Percentiles rank a stretch among this genome's conserved stretches.
Evolutionary conservation across 1,139 yeast species (phyloP).

Genomic region (Yamadazyma oceani): DNA sequence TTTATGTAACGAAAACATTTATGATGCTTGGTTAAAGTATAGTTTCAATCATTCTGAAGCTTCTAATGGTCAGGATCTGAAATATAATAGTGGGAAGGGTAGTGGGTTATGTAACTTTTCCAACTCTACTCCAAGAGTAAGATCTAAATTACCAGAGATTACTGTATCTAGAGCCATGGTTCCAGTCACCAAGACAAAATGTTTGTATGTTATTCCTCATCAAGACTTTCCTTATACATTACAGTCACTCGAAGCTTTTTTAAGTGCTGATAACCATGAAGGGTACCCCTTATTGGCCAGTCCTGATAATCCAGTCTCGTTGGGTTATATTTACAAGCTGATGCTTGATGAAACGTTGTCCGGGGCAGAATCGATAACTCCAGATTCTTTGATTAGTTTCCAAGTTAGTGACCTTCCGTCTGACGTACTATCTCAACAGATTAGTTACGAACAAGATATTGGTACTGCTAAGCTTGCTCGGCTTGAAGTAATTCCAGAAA

Average conservation of each 20-base stretch:
- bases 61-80: background rate
- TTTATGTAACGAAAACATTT: conserved; percentile 46
- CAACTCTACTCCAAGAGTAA: conserved; percentile 29
- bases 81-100: conserved; percentile 39
- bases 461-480: conserved; percentile 11
- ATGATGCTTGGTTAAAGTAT: conserved; percentile 43
- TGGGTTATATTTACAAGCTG: conserved; percentile 40
- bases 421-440: conserved; percentile 25
- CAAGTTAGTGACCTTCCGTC: conserved; percentile 22
- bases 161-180: conserved; percentile 33
- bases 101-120: conserved; percentile 40
- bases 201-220: conserved; percentile 29
- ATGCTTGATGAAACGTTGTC: conserved; percentile 21
- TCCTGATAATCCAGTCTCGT: conserved; percentile 24
- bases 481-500: conserved; percentile 21
- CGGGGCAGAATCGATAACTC: conserved; percentile 9
- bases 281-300: conserved; percentile 43
- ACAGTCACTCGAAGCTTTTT: conserved; percentile 19
- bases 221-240: conserved; percentile 24
- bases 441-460: conserved; percentile 23
- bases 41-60: conserved; percentile 20
- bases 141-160: conserved; percentile 36
- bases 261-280: conserved; percentile 38
- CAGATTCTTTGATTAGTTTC: conserved; percentile 21
- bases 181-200: conserved; percentile 28